Base-by-base conservation (phyloP, 805 yeast species). In the Cyberlindnera xishuangbannaensis region DNA sequence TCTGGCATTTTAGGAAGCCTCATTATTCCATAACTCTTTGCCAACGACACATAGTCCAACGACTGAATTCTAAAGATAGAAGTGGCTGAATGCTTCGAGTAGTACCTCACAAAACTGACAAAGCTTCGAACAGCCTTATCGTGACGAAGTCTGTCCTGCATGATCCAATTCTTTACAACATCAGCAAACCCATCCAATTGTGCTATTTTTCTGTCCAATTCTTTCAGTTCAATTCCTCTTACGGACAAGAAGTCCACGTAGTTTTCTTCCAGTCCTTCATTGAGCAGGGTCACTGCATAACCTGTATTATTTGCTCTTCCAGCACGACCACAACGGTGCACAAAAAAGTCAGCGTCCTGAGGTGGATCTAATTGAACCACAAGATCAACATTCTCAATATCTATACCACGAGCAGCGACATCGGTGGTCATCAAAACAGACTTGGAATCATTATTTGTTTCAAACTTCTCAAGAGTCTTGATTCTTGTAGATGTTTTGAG, bases 351-450 rank as follows among this genome's bases (percentile, higher is more conserved):
- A 0, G 97, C 85, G 45, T 88, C 95, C 0, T 86, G 77, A 2
- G 98, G 98, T 2, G 97, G 95, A 44, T 92, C 97, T 16, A 90
- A 47, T 54, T 92, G 98, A n/a, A 92, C 62, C 4, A 90, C 97
- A 17, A 88, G 60, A 51, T 92, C 97, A 8, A 92, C 97, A 34
- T 88, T 92, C 1, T 95, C 95, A 18, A 92, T 80, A 62, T 92
- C 98, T 15, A 92, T 73, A 27, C 98, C 98, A 53, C 98, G 71
- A 0, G 97, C 96, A 1, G 98, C 97, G n/a, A 92, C 96, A 65
- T 92, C 98, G 0, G 98, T 92, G 2, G 98, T 87, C 59, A 92
- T 63, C 16, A 92, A 59, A 1, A 90, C 73, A 8, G 78, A 65
- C 43, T 76, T 78, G 3, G 59, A 58, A 7, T 53, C 50, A 5